Evolutionary conservation across 257 asterid genomes (phyloP).

Genomic region (Petrea volubilis): DNA sequence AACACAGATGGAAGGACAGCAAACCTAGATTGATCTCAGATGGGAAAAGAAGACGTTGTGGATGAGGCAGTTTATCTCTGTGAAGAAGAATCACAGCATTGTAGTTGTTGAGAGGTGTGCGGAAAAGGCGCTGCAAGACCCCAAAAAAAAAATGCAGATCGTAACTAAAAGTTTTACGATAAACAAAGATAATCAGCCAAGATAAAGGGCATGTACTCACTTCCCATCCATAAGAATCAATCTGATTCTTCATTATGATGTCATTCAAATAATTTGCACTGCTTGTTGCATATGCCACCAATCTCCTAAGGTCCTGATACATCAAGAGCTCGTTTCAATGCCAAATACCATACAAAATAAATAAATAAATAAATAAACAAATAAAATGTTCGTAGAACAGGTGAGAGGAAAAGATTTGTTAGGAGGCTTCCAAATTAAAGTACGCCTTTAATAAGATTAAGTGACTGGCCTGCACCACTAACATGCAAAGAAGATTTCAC

Average conservation of each 20-base stretch:
- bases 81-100: slow-evolving; percentile 92
- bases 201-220: slow-evolving; percentile 44
- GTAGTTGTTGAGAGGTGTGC: slow-evolving; percentile 88
- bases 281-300: slow-evolving; percentile 85
- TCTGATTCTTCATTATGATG: slow-evolving; percentile 56
- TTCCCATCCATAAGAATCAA: slow-evolving; percentile 79
- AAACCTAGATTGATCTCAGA: slow-evolving; percentile 78
- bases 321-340: slow-evolving; percentile 19
- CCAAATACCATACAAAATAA: neutral
- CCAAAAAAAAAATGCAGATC: slow-evolving; percentile 14
- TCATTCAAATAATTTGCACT: slow-evolving; percentile 67
- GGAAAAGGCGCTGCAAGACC: slow-evolving; percentile 85
- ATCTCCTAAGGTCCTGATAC: slow-evolving; percentile 77
- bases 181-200: slow-evolving; percentile 5
- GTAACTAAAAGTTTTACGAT: neutral
- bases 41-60: slow-evolving; percentile 82
- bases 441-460: neutral
- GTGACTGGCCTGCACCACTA: neutral
- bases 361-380: neutral
- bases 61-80: slow-evolving; percentile 78
- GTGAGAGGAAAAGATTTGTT: neutral
- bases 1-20: slow-evolving; percentile 1
- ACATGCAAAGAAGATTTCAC: slow-evolving; percentile 6
- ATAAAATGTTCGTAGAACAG: neutral
- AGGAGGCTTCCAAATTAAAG: neutral